A percentile compares a stretch with the other conserved stretches of the same genome.
These are phyloP conservation scores for Macrotyloma uniflorum DNA, from an alignment of 306 rosid species.

Conservation along the genomic window DNA sequence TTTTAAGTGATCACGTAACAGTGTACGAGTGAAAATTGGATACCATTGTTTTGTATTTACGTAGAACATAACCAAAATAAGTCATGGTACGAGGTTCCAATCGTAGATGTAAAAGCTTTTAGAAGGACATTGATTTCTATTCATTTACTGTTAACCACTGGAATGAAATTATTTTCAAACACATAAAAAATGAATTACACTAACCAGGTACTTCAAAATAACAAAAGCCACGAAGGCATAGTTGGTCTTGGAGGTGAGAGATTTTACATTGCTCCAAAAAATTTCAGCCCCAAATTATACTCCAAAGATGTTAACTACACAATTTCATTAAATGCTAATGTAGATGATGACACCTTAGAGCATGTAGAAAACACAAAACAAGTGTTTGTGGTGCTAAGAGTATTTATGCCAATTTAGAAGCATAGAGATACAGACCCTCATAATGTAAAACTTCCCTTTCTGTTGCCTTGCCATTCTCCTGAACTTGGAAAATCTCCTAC, in stretches of 20 bases:
- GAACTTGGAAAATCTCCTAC: conserved; percentile 64
- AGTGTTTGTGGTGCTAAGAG: conserved; percentile 46
- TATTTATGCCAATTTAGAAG: conserved; percentile 79
- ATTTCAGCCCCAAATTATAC: conserved; percentile 22
- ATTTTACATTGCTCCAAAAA: background rate
- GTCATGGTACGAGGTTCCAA: background rate
- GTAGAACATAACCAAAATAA: background rate
- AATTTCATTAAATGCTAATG: conserved; percentile 3
- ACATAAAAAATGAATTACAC: conserved; percentile 11
- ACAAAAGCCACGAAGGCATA: conserved; percentile 7
- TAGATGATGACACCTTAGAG: conserved; percentile 11
- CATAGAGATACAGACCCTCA: conserved; percentile 81
- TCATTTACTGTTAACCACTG: background rate
- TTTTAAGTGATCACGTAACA: background rate
- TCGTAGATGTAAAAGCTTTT: background rate
- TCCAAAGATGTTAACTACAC: conserved; percentile 16
- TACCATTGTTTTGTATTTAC: background rate
- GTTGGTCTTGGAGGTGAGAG: background rate
- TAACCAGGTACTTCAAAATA: background rate
- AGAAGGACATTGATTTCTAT: conserved; percentile 1
- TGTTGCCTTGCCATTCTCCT: conserved; percentile 77
- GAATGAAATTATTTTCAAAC: background rate
- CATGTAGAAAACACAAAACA: background rate
- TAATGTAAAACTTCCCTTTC: conserved; percentile 74
- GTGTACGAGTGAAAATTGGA: background rate